Percentiles rank a stretch among this genome's conserved stretches.
phyloP scores from a whole-genome alignment of 2,329 filamentous ascomycete genomes.

The Aspergillus piperis region DNA sequence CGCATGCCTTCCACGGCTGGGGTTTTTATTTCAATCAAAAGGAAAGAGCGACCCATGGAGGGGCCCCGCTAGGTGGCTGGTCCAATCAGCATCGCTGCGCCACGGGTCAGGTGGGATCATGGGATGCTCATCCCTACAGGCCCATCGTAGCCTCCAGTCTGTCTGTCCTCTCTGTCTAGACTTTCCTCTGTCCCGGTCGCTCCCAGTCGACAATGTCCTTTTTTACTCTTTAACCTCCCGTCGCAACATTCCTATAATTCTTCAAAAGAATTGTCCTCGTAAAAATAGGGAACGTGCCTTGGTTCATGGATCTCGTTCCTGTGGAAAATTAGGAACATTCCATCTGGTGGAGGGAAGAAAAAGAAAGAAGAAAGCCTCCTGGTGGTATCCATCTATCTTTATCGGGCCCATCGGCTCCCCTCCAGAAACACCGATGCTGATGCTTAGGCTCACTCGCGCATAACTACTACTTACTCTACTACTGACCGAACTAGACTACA shows the following conservation, averaged over 20 bases:
- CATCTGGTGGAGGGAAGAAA: too few relatives aligned
- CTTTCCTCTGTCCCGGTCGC: not conserved
- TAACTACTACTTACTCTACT: not conserved
- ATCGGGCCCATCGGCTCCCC: too few relatives aligned
- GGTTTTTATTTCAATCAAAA: constrained; percentile 1
- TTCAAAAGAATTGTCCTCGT: too few relatives aligned
- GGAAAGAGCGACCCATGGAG: not conserved
- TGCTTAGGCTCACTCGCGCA: not conserved
- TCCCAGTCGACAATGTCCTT: not conserved
- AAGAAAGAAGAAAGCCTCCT: too few relatives aligned
- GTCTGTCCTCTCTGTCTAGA: not conserved
- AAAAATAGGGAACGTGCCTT: too few relatives aligned
- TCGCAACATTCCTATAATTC: too few relatives aligned
- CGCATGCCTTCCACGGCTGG: constrained; percentile 9
- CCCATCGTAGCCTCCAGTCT: constrained; percentile 5
- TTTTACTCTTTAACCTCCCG: not conserved
- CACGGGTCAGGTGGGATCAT: constrained; percentile 9
- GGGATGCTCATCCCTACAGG: constrained; percentile 2
- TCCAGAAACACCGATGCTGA: not conserved
- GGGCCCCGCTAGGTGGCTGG: constrained; percentile 2
- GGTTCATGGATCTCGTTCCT: too few relatives aligned
- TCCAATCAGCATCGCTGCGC: constrained; percentile 6
- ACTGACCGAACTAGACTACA: not conserved
- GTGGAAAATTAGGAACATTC: too few relatives aligned
- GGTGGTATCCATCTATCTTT: too few relatives aligned